These are phyloP conservation scores for Schizothecium vesticola DNA, from an alignment of 495 filamentous ascomycete species.

Conservation along the genomic window DNA sequence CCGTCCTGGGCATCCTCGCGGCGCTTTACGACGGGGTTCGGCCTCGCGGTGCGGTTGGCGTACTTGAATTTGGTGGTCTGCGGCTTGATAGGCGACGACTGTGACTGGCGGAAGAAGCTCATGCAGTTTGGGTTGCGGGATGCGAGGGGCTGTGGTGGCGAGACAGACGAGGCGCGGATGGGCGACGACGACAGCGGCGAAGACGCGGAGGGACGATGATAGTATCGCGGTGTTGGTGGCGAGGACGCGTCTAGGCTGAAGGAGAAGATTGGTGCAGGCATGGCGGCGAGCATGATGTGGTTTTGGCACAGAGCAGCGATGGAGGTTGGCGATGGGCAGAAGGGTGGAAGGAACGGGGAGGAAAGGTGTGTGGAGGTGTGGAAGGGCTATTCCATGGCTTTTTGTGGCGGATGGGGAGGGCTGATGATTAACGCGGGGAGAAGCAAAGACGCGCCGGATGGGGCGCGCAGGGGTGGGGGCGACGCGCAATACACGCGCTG, in stretches of 20 bases:
- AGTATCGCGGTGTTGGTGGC: slow-evolving; percentile 16
- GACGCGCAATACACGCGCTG: not conserved
- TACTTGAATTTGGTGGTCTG: slow-evolving; percentile 18
- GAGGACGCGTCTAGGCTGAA: slow-evolving; percentile 12
- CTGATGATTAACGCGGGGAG: not conserved
- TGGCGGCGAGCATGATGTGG: slow-evolving; percentile 15
- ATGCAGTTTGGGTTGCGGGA: slow-evolving; percentile 4
- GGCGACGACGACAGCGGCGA: slow-evolving; percentile 22
- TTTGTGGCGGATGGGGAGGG: not conserved
- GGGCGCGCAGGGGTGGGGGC: not conserved
- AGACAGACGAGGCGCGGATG: slow-evolving; percentile 15
- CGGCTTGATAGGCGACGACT: slow-evolving; percentile 16
- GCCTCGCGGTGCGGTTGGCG: slow-evolving; percentile 14
- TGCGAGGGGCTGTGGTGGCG: not conserved
- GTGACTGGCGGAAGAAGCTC: slow-evolving; percentile 1
- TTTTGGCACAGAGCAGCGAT: not conserved
- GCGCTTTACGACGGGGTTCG: slow-evolving; percentile 20
- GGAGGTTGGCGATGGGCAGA: not conserved
- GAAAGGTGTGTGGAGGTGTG: too few relatives aligned
- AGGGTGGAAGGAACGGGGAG: not conserved
- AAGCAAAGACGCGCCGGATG: not conserved
- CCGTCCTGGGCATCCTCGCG: slow-evolving; percentile 37
- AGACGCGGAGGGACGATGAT: slow-evolving; percentile 16
- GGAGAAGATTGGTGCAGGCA: slow-evolving; percentile 14
- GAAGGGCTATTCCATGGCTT: not conserved